Evolutionary conservation across 1,139 yeast species (phyloP), one percentile per base, ranked within the genome.

Genomic region (Eremothecium coryli): DNA sequence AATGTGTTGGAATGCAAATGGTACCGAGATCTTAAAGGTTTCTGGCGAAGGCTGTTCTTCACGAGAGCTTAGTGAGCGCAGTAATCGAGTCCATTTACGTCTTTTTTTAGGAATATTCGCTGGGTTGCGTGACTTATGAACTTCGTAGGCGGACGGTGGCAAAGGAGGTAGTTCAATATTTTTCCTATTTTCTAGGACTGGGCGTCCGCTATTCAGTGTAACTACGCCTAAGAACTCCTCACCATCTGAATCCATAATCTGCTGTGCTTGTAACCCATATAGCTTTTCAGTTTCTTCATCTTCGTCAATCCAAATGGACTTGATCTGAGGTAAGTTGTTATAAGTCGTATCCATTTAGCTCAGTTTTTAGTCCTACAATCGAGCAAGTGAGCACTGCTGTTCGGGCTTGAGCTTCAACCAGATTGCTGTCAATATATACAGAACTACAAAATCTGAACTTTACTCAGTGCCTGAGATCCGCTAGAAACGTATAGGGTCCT

Each of bases 271-370:
- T 6, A 49, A 32, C 23, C 52, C 49, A 35, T 53, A 54, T 32
- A 47, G 39, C 38, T 44, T 50, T 31, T 52, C 57, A 10, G 51
- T 53, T 26, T 49, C 55, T 29, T 51, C 45, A 29, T 58, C 63
- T 20, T 61, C 64, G 33, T 60, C 65, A 18, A 61, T 37, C 65
- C 65, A 61, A 32, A 60, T 60, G 20, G 65, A 61, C 36, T 55
- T 56, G 58, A 60, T 60, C 35, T 48, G 55, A 13, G 57, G 56
- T 26, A 53, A 34, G 20, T 40, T 36, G 22, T 27, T 27, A 22
- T 27, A 23, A 24, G 15, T 31, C 7, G 22, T 6, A 16, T 35
- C 26, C 32, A 31, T 39, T 9, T 7, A 16, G 17, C 24, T 22
- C 24, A 11, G n/a, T n/a, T n/a, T n/a, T n/a, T n/a, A n/a, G n/a